A percentile compares a stretch with the other conserved stretches of the same genome.
Evolutionary conservation across 2,329 filamentous ascomycete genomes (phyloP).

Genomic region (Curvularia sp.): DNA sequence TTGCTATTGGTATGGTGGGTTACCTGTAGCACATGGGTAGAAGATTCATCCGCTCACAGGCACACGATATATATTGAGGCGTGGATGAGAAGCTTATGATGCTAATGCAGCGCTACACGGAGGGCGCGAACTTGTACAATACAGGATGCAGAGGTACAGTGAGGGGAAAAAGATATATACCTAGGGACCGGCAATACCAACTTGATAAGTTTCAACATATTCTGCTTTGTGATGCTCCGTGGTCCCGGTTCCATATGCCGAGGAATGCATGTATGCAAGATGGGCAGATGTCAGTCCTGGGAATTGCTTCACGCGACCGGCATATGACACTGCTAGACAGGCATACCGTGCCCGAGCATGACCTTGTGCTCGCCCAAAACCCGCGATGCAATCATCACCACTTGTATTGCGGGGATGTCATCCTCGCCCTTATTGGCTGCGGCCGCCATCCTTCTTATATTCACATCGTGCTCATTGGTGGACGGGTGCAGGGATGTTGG

Average conservation of each 20-base stretch:
- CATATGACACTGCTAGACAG: constrained; percentile 4
- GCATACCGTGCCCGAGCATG: constrained; percentile 2
- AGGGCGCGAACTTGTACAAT: constrained; percentile 20
- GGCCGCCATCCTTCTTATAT: constrained; percentile 5
- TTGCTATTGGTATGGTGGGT: constrained; percentile 1
- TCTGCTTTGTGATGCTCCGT: not conserved
- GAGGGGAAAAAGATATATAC: constrained; percentile 1
- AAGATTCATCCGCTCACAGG: not conserved
- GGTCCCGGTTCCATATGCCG: constrained; percentile 1
- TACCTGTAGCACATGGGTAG: too few relatives aligned
- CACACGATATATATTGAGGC: not conserved
- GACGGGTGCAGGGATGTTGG: constrained; percentile 18
- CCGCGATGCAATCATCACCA: constrained; percentile 23
- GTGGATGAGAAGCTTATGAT: not conserved
- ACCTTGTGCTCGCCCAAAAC: constrained; percentile 5
- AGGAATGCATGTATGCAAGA: constrained; percentile 3
- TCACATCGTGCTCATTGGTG: constrained; percentile 24
- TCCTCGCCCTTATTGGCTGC: constrained; percentile 13
- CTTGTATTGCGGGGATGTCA: constrained; percentile 11
- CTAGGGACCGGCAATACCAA: not conserved
- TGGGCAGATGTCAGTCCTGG: not conserved
- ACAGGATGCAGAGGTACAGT: constrained; percentile 1
- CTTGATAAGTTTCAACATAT: not conserved
- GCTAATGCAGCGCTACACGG: constrained; percentile 4
- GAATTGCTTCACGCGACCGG: constrained; percentile 11